Evolutionary conservation across 345 rosid species (phyloP).

Genomic region (Eucalyptus grandis): DNA sequence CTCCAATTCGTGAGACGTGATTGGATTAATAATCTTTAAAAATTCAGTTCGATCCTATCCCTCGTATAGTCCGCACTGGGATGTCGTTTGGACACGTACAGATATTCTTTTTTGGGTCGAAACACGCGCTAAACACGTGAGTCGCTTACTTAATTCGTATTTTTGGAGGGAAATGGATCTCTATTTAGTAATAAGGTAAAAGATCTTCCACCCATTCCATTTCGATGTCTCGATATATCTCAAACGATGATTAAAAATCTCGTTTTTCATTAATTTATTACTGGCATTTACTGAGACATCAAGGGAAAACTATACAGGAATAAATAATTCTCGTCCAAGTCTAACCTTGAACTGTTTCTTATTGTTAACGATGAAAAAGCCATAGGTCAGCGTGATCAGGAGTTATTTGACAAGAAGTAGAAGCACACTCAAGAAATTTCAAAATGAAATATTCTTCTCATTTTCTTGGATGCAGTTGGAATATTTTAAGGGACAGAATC

Average conservation of each 20-base stretch:
- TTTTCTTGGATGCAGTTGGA: not conserved
- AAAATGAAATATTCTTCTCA: not conserved
- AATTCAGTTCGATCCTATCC: not conserved
- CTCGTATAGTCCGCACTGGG: accelerated
- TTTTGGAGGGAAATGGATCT: not conserved
- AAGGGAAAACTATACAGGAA: accelerated
- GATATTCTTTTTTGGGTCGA: not conserved
- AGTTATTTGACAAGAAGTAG: not conserved
- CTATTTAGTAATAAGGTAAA: not conserved
- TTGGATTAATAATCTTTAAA: not conserved
- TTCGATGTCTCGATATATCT: accelerated
- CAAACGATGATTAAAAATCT: not conserved
- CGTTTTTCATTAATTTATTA: not conserved
- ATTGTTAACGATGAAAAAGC: not conserved
- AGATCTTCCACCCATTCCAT: not conserved
- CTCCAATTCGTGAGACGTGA: not conserved
- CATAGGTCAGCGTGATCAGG: not conserved
- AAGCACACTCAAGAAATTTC: not conserved
- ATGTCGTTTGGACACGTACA: not conserved
- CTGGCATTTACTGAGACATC: accelerated
- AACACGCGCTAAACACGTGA: not conserved
- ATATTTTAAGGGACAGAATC: not conserved
- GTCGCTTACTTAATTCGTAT: accelerated
- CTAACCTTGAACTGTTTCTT: not conserved
- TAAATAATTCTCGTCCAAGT: not conserved